phyloP scores from a whole-genome alignment of 352 stramenopile species.

The Peronosclerospora sorghi region DNA sequence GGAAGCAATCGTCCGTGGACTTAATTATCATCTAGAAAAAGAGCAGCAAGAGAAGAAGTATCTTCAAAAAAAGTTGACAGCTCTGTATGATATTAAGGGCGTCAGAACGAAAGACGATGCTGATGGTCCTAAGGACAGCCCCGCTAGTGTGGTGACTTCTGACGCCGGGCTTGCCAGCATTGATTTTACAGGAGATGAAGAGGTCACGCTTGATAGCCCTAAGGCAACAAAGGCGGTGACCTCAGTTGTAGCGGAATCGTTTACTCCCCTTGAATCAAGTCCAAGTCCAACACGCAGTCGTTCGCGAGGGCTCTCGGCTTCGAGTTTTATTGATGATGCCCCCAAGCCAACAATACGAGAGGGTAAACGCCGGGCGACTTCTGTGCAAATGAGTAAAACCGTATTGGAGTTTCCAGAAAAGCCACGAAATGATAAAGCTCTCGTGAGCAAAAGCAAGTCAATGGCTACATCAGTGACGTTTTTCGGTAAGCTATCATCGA shows the following conservation, averaged over 20 bases:
- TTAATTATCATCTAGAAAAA: constrained; percentile 67
- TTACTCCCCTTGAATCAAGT: constrained; percentile 11
- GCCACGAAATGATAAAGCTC: constrained; percentile 22
- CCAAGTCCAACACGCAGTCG: constrained; percentile 16
- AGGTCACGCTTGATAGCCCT: constrained; percentile 6
- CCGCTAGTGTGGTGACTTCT: constrained; percentile 20
- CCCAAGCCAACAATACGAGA: constrained; percentile 16
- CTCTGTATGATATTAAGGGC: constrained; percentile 23
- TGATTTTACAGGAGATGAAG: constrained; percentile 32
- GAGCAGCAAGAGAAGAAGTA: constrained; percentile 72
- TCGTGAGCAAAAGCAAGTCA: constrained; percentile 13
- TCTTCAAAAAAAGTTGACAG: constrained; percentile 45
- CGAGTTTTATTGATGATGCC: constrained; percentile 19
- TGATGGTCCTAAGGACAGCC: constrained; percentile 23
- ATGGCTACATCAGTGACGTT: constrained; percentile 54
- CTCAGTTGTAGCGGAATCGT: background rate
- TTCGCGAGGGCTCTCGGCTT: constrained; percentile 23
- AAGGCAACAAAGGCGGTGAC: background rate
- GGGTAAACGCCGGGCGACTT: constrained; percentile 25
- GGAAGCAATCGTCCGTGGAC: constrained; percentile 49
- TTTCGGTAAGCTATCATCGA: constrained; percentile 75
- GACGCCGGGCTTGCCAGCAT: constrained; percentile 52
- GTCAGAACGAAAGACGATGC: constrained; percentile 7
- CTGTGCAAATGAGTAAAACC: constrained; percentile 21
- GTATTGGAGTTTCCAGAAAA: constrained; percentile 17